These are phyloP conservation scores for Chlamydomonas reinhardtii DNA, from an alignment of 163 green algal species.

Conservation along the genomic window DNA sequence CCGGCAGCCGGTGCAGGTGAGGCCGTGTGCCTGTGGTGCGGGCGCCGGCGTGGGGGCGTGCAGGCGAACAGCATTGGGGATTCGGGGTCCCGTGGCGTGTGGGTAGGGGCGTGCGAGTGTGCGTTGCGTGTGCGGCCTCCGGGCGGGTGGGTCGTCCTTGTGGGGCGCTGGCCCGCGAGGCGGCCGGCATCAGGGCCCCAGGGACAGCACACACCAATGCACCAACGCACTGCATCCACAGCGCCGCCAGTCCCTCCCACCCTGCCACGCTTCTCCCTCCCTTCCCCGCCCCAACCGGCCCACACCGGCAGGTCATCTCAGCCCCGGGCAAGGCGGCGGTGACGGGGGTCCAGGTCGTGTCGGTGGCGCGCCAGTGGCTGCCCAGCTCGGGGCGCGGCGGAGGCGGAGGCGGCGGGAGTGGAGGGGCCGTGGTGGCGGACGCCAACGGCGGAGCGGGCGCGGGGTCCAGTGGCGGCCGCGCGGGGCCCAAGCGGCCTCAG, in stretches of 20 bases:
- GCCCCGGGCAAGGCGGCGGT: conserved; percentile 68
- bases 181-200: too few relatives aligned
- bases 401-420: neutral
- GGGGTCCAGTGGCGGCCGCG: conserved; percentile 9
- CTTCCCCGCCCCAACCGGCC: neutral
- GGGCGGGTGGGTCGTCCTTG: too few relatives aligned
- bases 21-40: neutral
- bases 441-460: neutral
- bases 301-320: conserved; percentile 7
- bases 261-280: neutral
- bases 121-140: too few relatives aligned
- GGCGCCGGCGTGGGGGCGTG: neutral
- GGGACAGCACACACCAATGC: too few relatives aligned
- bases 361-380: conserved; percentile 64
- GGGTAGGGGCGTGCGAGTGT: too few relatives aligned
- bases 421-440: neutral
- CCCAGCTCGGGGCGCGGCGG: neutral
- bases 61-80: too few relatives aligned
- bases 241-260: neutral
- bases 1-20: conserved; percentile 70
- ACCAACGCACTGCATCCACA: too few relatives aligned
- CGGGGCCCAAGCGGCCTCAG: conserved; percentile 65
- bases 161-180: too few relatives aligned
- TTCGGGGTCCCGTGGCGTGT: too few relatives aligned
- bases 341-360: conserved; percentile 68